Evolutionary conservation across 768 basidiomycete genomes (phyloP).

Genomic region (Hygrocybe punicea): DNA sequence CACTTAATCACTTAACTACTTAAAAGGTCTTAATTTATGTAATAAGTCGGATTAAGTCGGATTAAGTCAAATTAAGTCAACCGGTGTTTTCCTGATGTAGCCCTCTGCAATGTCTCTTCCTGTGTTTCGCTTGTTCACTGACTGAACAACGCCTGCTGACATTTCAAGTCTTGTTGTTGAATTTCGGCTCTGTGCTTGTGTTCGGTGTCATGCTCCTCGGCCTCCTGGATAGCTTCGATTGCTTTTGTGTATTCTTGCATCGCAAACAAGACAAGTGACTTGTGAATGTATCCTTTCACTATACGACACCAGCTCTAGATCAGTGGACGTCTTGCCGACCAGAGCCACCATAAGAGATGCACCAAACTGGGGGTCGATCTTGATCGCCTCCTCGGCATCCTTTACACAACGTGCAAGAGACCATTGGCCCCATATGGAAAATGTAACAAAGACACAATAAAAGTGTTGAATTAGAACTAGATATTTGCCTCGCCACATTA

Average conservation of each 20-base stretch:
- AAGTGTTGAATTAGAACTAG: too few species aligned
- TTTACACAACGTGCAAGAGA: too few species aligned
- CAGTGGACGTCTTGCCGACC: neutral
- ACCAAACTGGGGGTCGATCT: conserved; percentile 84
- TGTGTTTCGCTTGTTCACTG: conserved; percentile 84
- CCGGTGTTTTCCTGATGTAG: conserved; percentile 36
- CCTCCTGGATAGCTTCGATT: conserved; percentile 76
- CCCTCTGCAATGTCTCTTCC: conserved; percentile 87
- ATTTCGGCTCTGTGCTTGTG: conserved; percentile 84
- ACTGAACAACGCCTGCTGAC: conserved; percentile 70
- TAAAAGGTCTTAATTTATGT: too few species aligned
- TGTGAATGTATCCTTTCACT: conserved; percentile 97
- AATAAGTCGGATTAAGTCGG: too few species aligned
- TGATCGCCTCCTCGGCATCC: conserved; percentile 91
- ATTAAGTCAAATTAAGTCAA: too few species aligned
- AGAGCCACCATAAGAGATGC: conserved; percentile 21
- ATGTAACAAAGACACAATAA: too few species aligned
- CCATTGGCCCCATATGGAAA: too few species aligned
- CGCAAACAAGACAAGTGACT: conserved; percentile 74
- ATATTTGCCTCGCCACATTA: too few species aligned
- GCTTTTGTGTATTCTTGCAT: conserved; percentile 94
- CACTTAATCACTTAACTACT: too few species aligned
- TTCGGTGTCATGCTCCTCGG: conserved; percentile 74
- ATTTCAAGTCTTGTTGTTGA: conserved; percentile 72
- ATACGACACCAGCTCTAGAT: conserved; percentile 4